phyloP scores from a whole-genome alignment of 441 rosid genomes.

The Populus hybrid region DNA sequence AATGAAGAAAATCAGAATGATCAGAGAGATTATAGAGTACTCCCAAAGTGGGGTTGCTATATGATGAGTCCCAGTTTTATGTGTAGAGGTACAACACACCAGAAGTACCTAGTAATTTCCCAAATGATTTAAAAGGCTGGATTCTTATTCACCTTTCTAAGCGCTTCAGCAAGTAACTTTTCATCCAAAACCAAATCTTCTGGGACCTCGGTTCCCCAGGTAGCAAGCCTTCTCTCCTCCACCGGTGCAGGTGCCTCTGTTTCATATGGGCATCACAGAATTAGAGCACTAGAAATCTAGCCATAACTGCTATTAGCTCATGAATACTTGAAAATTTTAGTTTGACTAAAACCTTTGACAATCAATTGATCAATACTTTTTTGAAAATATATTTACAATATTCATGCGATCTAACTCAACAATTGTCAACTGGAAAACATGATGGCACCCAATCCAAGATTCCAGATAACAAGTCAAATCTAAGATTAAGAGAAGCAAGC shows the following conservation, averaged over 20 bases:
- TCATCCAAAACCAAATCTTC: constrained; percentile 70
- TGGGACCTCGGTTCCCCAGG: constrained; percentile 81
- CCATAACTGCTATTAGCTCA: not conserved
- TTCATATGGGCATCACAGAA: not conserved
- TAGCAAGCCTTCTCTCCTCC: constrained; percentile 61
- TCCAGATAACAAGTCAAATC: not conserved
- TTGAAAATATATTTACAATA: too few relatives aligned
- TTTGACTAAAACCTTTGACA: too few relatives aligned
- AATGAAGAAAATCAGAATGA: too few relatives aligned
- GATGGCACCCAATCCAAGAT: not conserved
- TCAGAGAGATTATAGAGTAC: too few relatives aligned
- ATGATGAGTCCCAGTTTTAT: too few relatives aligned
- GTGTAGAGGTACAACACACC: not conserved
- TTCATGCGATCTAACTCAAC: too few relatives aligned
- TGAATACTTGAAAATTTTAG: not conserved
- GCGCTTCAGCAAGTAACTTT: constrained; percentile 63
- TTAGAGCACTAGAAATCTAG: not conserved
- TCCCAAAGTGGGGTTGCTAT: too few relatives aligned
- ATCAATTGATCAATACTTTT: too few relatives aligned
- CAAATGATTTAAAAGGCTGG: not conserved
- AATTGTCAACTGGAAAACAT: too few relatives aligned
- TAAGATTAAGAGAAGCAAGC: not conserved
- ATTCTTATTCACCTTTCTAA: constrained; percentile 55
- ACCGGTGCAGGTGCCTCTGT: constrained; percentile 44
- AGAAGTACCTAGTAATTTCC: not conserved